Conservation (phyloP, 2,329 filamentous ascomycete genomes). For the Pseudonectria buxi region DNA sequence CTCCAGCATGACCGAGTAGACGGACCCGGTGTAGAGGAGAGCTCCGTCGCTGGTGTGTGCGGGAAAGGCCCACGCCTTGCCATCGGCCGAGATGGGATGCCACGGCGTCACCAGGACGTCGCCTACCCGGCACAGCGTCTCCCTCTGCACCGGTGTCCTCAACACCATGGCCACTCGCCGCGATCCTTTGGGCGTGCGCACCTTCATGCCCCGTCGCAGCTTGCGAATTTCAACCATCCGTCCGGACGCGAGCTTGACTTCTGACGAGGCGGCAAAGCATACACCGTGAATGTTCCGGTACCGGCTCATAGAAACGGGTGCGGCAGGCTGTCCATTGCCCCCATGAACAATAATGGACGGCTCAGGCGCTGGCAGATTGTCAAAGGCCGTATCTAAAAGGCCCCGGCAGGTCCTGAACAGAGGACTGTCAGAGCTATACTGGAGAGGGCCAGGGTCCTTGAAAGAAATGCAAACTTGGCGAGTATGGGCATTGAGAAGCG, state of each 20-base stretch:
- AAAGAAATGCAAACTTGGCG: constrained; percentile 55
- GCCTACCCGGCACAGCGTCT: constrained; percentile 39
- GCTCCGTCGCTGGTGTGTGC: constrained; percentile 25
- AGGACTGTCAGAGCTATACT: constrained; percentile 44
- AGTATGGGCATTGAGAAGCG: constrained; percentile 48
- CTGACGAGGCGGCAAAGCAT: constrained; percentile 48
- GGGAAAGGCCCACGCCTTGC: constrained; percentile 41
- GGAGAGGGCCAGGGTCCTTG: constrained; percentile 52
- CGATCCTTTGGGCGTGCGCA: constrained; percentile 44
- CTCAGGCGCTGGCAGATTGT: constrained; percentile 37
- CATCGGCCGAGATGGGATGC: constrained; percentile 46
- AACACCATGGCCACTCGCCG: constrained; percentile 45
- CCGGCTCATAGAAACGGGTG: constrained; percentile 31
- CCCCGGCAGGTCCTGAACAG: constrained; percentile 47
- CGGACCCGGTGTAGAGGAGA: constrained; percentile 40
- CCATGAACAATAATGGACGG: too few relatives aligned
- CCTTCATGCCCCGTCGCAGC: constrained; percentile 39
- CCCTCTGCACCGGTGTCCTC: constrained; percentile 36
- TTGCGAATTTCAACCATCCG: constrained; percentile 32
- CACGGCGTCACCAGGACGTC: constrained; percentile 49
- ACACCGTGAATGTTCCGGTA: constrained; percentile 37
- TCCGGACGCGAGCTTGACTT: constrained; percentile 38
- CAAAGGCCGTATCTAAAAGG: constrained; percentile 42
- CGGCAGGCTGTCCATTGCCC: constrained; percentile 7
- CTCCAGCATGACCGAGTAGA: constrained; percentile 54